phyloP scores from a whole-genome alignment of 768 basidiomycete genomes.

The Auricularia sp. region DNA sequence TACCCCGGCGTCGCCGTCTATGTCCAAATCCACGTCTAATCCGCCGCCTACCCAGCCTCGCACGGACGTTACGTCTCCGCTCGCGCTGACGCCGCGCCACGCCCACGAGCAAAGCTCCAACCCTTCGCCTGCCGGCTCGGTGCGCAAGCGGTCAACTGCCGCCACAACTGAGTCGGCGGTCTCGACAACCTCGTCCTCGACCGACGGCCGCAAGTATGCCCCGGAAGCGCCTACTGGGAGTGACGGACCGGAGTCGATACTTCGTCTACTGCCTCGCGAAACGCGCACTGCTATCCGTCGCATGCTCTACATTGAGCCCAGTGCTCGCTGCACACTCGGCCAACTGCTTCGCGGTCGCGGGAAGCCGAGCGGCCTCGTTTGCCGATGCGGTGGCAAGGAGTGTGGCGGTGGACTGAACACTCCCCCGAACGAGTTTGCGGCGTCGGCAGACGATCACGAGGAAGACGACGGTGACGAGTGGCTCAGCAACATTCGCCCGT shows the following conservation, averaged over 20 bases:
- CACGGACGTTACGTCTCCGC: background rate
- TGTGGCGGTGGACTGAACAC: constrained; percentile 32
- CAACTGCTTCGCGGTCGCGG: constrained; percentile 79
- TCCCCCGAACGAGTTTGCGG: constrained; percentile 29
- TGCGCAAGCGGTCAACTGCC: background rate
- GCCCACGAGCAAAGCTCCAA: background rate
- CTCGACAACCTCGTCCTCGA: constrained; percentile 15
- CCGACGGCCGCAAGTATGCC: constrained; percentile 21
- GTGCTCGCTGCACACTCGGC: constrained; percentile 81
- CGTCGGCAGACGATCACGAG: constrained; percentile 38
- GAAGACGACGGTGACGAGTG: constrained; percentile 84
- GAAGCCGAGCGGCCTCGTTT: constrained; percentile 65
- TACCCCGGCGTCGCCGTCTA: background rate
- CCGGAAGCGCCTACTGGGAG: constrained; percentile 48
- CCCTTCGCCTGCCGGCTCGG: background rate
- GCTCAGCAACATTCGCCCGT: constrained; percentile 64
- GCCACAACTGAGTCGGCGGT: constrained; percentile 21
- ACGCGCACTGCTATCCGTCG: constrained; percentile 79
- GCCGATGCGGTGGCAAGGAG: constrained; percentile 51
- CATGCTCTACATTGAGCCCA: constrained; percentile 89
- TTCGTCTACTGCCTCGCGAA: constrained; percentile 90
- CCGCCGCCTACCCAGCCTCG: background rate
- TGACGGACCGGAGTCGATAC: constrained; percentile 85
- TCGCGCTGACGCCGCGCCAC: background rate
- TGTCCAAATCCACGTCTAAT: background rate